Base-by-base conservation (phyloP, 2,329 filamentous ascomycete species). In the Colletotrichum cordylinicola region DNA sequence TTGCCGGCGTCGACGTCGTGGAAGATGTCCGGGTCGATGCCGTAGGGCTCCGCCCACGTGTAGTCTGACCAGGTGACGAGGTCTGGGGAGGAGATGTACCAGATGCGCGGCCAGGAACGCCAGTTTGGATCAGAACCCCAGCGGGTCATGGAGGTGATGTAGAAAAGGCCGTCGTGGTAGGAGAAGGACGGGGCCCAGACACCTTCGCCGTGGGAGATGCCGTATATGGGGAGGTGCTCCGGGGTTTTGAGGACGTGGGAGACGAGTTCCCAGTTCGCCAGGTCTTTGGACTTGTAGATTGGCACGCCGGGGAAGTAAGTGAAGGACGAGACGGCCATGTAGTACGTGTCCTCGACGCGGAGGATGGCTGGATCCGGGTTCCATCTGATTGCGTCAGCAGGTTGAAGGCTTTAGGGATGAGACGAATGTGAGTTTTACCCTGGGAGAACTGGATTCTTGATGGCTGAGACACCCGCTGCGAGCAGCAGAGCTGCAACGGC, bases 221-320 rank as follows among this genome's bases (percentile, higher is more conserved):
- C 70, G 16, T 76, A 69, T 21, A 74, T 52, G 9, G 74, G 70
- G 21, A 76, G 43, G 29, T 69, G 48, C 8, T 48, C 43, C 3
- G 74, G 70, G 13, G 70, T 68, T 21, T 76, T 69, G 21, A 73
- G 58, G 6, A 65, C 70, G 35, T 69, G 70, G 4, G 65, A 74
- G 7, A 61, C 60, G 35, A 76, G 65, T 21, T 74, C 65, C 70
- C 70, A 74, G 37, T 67, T 67, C 6, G 48, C 65, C 6, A 71
- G 79, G 67, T 85, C 82, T 31, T 81, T 81, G 8, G 83, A 85
- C 24, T 81, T 80, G 69, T 82, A 82, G 43, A 83, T 81, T 64
- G 89, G 88, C 1, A 86, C 83, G 31, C 91, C 90, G 0, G 91
- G 86, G 78, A 92, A 92, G 13, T 91, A 87, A 79, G 92, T 91